Percentiles rank a stretch among this genome's conserved stretches.
Evolutionary conservation across 225 moss, liverwort and hornwort genomes (phyloP).

Genomic region (Bryum argenteum): DNA sequence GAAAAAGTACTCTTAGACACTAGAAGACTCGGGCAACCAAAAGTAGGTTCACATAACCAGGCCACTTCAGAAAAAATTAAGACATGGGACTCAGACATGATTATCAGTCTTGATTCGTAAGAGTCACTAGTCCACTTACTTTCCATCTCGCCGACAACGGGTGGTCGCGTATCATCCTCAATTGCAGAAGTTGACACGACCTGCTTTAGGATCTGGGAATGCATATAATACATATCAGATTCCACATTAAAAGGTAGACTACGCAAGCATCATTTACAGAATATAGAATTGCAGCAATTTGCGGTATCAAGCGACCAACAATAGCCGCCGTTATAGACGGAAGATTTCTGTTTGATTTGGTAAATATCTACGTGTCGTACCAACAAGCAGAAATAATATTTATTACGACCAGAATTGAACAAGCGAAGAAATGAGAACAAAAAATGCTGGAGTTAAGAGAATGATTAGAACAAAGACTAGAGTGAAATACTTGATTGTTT

Average conservation of each 20-base stretch:
- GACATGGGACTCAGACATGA: neutral
- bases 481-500: conserved; percentile 35
- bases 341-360: conserved; percentile 4
- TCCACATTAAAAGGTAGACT: conserved; percentile 8
- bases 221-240: conserved; percentile 15
- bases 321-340: conserved; percentile 5
- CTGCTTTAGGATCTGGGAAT: conserved; percentile 34
- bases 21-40: conserved; percentile 10
- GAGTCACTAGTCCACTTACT: conserved; percentile 30
- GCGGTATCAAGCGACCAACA: conserved; percentile 16
- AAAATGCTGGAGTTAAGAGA: neutral
- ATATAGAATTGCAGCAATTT: conserved; percentile 4
- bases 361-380: conserved; percentile 11
- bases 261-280: neutral
- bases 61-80: conserved; percentile 2
- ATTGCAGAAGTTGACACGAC: conserved; percentile 30
- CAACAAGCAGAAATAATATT: conserved; percentile 15
- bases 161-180: conserved; percentile 29
- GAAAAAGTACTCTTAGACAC: conserved; percentile 1
- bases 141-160: conserved; percentile 23
- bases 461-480: neutral
- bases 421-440: conserved; percentile 16
- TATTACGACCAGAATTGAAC: neutral
- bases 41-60: neutral
- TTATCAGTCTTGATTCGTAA: conserved; percentile 5